Conservation (phyloP, 1,284 basidiomycete genomes). For the Malassezia caprae region DNA sequence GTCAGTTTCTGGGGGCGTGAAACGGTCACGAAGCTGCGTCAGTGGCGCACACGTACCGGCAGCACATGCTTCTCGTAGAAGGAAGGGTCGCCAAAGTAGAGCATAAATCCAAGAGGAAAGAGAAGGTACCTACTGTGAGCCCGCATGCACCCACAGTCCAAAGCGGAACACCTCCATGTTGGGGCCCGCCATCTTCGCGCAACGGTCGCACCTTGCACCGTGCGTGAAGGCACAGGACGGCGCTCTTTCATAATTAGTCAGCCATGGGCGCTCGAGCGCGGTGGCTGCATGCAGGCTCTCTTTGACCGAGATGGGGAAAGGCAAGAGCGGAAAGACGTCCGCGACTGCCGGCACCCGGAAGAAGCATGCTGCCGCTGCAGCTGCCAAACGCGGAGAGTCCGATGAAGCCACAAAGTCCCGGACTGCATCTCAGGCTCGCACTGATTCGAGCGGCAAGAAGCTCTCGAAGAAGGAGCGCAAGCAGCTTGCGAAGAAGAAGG, state of each 20-base stretch:
- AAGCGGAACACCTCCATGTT: conserved; percentile 17
- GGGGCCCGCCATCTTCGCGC: conserved; percentile 12
- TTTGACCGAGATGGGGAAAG: conserved; percentile 10
- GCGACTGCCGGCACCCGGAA: conserved; percentile 45
- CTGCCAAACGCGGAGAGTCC: conserved; percentile 26
- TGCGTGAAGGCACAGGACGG: not conserved
- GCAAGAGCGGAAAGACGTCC: conserved; percentile 39
- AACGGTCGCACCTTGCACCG: not conserved
- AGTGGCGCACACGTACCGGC: conserved; percentile 10
- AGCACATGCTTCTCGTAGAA: conserved; percentile 17
- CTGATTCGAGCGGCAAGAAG: conserved; percentile 31
- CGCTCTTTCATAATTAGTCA: not conserved
- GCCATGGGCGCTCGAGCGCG: not conserved
- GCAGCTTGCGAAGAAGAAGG: conserved; percentile 38
- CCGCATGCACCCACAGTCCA: conserved; percentile 3
- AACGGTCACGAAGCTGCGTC: conserved; percentile 13
- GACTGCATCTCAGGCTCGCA: conserved; percentile 14
- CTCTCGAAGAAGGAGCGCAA: conserved; percentile 33
- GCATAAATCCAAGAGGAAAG: conserved; percentile 16
- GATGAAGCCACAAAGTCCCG: conserved; percentile 19
- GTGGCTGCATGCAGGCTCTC: not conserved
- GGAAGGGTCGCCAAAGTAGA: conserved; percentile 18
- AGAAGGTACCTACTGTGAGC: conserved; percentile 4
- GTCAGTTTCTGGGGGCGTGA: conserved; percentile 11
- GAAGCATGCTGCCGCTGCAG: conserved; percentile 42